Evolutionary conservation across 2,329 filamentous ascomycete genomes (phyloP).

Genomic region (Fusarium euwallaceae): DNA sequence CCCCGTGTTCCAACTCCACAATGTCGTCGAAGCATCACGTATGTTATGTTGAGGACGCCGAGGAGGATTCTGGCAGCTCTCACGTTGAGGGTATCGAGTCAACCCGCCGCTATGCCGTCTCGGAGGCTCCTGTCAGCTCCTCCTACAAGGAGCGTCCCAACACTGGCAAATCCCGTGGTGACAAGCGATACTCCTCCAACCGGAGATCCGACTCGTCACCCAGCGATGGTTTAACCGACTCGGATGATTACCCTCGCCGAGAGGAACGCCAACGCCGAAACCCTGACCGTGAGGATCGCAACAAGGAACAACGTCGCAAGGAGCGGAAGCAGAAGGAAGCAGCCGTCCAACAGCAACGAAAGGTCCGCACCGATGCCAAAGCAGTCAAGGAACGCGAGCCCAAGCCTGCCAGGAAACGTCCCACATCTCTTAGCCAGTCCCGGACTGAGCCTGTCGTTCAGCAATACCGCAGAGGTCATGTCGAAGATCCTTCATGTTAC

Average conservation of each 20-base stretch:
- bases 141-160: conserved; percentile 65
- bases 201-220: conserved; percentile 55
- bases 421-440: conserved; percentile 49
- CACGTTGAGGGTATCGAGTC: conserved; percentile 56
- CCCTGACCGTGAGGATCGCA: conserved; percentile 47
- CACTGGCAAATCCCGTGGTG: conserved; percentile 63
- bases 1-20: conserved; percentile 42
- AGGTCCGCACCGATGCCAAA: conserved; percentile 41
- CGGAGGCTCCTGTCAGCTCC: conserved; percentile 58
- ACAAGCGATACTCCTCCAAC: conserved; percentile 50
- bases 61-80: conserved; percentile 63
- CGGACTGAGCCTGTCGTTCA: conserved; percentile 51
- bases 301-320: conserved; percentile 48
- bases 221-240: conserved; percentile 54
- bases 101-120: conserved; percentile 62
- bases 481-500: conserved; percentile 54
- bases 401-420: conserved; percentile 48
- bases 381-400: conserved; percentile 46
- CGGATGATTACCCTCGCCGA: conserved; percentile 59
- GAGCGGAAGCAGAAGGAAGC: conserved; percentile 44
- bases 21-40: conserved; percentile 59
- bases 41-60: conserved; percentile 65
- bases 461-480: conserved; percentile 49
- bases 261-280: conserved; percentile 45
- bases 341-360: conserved; percentile 43